Percentiles rank a stretch among this genome's conserved stretches.
Evolutionary conservation across 768 basidiomycete genomes (phyloP).

Genomic region (Strobilomyces dryophilus): DNA sequence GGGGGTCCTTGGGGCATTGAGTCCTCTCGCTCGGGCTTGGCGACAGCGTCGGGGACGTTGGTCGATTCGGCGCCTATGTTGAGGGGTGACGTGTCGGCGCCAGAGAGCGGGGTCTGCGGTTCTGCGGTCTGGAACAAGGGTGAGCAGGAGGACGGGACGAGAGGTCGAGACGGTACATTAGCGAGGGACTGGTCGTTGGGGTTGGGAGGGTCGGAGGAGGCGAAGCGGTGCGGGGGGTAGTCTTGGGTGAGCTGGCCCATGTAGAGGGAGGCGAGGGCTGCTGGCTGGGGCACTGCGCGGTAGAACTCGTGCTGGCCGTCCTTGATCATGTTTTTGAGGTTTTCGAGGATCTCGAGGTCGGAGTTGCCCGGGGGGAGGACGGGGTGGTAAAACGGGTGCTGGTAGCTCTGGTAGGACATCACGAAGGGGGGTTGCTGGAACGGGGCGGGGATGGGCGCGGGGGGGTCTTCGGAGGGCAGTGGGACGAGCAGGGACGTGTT

Average conservation of each 20-base stretch:
- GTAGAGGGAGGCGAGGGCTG: constrained; percentile 60
- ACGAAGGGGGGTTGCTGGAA: constrained; percentile 38
- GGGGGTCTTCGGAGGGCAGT: constrained; percentile 48
- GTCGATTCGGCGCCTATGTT: constrained; percentile 17
- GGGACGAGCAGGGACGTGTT: constrained; percentile 51
- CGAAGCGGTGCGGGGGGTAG: constrained; percentile 2
- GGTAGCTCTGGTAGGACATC: constrained; percentile 36
- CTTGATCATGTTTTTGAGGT: constrained; percentile 70
- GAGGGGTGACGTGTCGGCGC: constrained; percentile 22
- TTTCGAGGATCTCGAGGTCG: constrained; percentile 72
- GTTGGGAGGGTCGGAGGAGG: constrained; percentile 14
- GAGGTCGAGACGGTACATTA: constrained; percentile 33
- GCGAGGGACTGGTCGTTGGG: constrained; percentile 6
- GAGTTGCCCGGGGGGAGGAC: constrained; percentile 50
- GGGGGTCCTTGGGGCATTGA: constrained; percentile 1
- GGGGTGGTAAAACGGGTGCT: constrained; percentile 26
- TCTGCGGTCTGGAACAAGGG: constrained; percentile 20
- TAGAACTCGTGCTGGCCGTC: constrained; percentile 70
- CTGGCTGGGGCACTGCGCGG: constrained; percentile 61
- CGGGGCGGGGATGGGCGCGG: constrained; percentile 35
- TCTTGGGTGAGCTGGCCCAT: constrained; percentile 43
- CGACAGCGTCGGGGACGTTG: constrained; percentile 9
- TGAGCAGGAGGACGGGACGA: constrained; percentile 3
- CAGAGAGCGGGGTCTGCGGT: constrained; percentile 25
- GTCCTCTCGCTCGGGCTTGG: constrained; percentile 13